Conservation (phyloP, 495 filamentous ascomycete genomes). For the Xylaria flabelliformis region DNA sequence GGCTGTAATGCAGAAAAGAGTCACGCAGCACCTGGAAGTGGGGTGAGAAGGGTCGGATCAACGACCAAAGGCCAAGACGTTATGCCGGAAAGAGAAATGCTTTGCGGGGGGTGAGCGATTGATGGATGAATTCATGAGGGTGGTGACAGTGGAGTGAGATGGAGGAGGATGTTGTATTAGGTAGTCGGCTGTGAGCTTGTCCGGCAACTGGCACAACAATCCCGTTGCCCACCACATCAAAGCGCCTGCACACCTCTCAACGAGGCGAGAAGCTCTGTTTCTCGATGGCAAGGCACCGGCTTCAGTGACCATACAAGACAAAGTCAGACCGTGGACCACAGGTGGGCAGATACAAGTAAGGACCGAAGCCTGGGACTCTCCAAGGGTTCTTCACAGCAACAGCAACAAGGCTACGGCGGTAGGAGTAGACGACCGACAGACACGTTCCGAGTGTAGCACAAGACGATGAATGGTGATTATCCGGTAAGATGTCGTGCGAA, state of each 20-base stretch:
- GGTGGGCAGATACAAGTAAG: not conserved
- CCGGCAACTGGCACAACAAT: conserved; percentile 39
- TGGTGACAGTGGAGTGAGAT: conserved; percentile 27
- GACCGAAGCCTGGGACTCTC: not conserved
- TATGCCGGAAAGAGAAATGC: conserved; percentile 47
- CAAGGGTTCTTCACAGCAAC: not conserved
- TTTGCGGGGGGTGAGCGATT: conserved; percentile 42
- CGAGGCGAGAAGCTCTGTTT: conserved; percentile 2
- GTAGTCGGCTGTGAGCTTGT: conserved; percentile 35
- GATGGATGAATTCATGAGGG: conserved; percentile 48
- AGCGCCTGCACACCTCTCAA: conserved; percentile 13
- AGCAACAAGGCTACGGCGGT: not conserved
- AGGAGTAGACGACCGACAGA: conserved; percentile 9
- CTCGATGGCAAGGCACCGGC: not conserved
- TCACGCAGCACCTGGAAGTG: conserved; percentile 46
- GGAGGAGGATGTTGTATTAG: conserved; percentile 33
- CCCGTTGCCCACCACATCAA: conserved; percentile 30
- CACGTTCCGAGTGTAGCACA: conserved; percentile 28
- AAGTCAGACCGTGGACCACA: not conserved
- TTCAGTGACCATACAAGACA: not conserved
- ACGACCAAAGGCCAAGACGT: conserved; percentile 38
- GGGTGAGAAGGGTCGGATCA: conserved; percentile 42
- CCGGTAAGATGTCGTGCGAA: conserved; percentile 20
- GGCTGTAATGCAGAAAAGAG: conserved; percentile 43
- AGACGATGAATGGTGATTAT: conserved; percentile 26